phyloP scores from a whole-genome alignment of 192 early-diverging fungal species.

The Umbelopsis isabellina region DNA sequence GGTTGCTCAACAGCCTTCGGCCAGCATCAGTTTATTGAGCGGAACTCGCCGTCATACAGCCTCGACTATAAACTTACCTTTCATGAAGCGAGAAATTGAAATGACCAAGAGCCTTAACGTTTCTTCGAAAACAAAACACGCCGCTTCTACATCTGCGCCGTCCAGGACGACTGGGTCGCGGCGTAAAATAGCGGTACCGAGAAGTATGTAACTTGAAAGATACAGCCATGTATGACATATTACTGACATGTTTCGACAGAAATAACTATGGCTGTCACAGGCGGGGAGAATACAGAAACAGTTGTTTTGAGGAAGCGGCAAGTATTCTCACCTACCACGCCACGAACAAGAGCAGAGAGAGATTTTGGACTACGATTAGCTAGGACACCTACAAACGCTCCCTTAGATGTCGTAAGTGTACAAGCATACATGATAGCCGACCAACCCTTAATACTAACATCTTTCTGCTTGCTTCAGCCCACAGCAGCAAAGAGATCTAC shows the following conservation, averaged over 20 bases:
- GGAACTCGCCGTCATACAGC: background rate
- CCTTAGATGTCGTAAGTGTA: background rate
- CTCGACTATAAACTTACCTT: conserved; percentile 9
- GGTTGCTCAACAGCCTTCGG: no score
- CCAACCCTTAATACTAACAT: background rate
- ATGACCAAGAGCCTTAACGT: conserved; percentile 9
- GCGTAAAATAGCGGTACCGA: conserved; percentile 5
- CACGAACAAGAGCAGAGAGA: conserved; percentile 19
- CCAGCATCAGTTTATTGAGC: background rate
- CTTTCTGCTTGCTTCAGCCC: background rate
- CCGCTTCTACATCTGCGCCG: background rate
- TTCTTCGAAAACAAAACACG: background rate
- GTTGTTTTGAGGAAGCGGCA: conserved; percentile 16
- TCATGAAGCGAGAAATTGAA: conserved; percentile 26
- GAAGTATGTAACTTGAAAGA: background rate
- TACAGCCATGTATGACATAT: background rate
- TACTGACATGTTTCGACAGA: background rate
- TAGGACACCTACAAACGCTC: conserved; percentile 15
- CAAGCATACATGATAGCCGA: no score
- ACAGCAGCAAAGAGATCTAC: background rate
- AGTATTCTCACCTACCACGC: conserved; percentile 23
- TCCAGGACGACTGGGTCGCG: background rate
- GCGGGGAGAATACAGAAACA: conserved; percentile 17
- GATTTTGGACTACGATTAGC: conserved; percentile 21
- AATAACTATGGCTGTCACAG: background rate